Evolutionary conservation across 148 eudicot species (phyloP), one percentile per base, ranked within the genome.

Genomic region (Agrostemma githago): DNA sequence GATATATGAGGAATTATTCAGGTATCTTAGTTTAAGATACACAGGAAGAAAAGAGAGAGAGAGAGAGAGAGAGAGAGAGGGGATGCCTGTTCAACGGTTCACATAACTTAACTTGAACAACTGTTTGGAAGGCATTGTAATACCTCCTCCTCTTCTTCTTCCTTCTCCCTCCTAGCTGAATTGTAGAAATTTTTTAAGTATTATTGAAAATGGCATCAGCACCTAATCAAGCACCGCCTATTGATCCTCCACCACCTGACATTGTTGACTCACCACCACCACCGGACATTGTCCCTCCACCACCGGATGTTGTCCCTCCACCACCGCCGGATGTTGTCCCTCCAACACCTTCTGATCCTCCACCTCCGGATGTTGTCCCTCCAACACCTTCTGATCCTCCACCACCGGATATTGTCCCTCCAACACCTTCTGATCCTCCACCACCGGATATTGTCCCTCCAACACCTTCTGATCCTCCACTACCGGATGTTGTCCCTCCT

Each of bases 1-100:
- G 78, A 15, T 43, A 15, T 56, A 56, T 70, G 17, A 75, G 48
- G 70, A 71, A 46, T 70, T 64, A 44, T 75, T 57, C 62, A 44
- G 46, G 26, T 41, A 65, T 48, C 37, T 46, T 17, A 43, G 38
- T 10, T 48, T 70, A 12, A 59, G 11, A 21, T 53, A 15, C 17
- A 16, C 61, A 6, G 26, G 63, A 60, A 16, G 17, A 12, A 38
- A 12, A 74, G 43, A 40, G 16, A 2, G 26, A 58, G 62, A 40
- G 16, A 2, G 26, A 58, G 62, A 0, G 63, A 60, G 7, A 14
- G 10, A 19, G 12, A 74, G 43, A 40, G 16, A 2, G 26, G 46
- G 62, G 21, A 37, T 56, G 72, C 61, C 59, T 79, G 75, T 65
- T 63, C 16, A 69, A 54, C 43, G 69, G 26, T 69, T 11, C 57